These are phyloP conservation scores for Sideroxylon spinosum DNA, from an alignment of 179 eudicot species.

Conservation along the genomic window DNA sequence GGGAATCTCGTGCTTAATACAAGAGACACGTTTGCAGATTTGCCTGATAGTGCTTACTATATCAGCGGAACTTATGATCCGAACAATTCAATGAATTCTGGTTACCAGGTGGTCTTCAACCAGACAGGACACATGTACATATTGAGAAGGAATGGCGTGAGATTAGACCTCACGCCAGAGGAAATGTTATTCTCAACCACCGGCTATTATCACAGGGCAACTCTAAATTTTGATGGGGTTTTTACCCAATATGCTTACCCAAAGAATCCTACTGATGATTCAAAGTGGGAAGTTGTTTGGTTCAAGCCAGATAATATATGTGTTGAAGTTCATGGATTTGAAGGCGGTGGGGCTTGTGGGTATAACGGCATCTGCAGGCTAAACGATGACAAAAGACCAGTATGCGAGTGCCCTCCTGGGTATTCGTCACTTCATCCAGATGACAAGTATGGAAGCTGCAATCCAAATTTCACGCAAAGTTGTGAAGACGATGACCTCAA, in stretches of 20 bases:
- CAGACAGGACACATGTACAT: no score
- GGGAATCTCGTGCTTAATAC: constrained; percentile 6
- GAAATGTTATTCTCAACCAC: not conserved
- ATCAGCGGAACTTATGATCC: constrained; percentile 12
- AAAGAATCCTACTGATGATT: not conserved
- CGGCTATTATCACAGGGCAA: constrained; percentile 27
- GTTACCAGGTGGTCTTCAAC: constrained; percentile 24
- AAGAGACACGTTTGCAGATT: not conserved
- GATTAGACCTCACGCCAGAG: constrained; percentile 17
- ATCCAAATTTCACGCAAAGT: constrained; percentile 19
- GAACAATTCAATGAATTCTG: constrained; percentile 16
- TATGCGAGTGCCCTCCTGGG: constrained; percentile 30
- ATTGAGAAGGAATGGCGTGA: constrained; percentile 19
- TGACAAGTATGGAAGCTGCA: constrained; percentile 30
- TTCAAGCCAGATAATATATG: constrained; percentile 28
- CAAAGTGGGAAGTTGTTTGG: constrained; percentile 13
- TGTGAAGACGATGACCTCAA: constrained; percentile 7
- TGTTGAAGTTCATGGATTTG: not conserved
- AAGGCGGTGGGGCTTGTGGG: constrained; percentile 40
- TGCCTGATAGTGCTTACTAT: constrained; percentile 25
- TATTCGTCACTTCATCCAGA: constrained; percentile 26
- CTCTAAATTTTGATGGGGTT: constrained; percentile 38
- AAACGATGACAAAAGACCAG: constrained; percentile 15
- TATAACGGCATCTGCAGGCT: constrained; percentile 31
- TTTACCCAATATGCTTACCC: constrained; percentile 28